Evolutionary conservation across 2,329 filamentous ascomycete species (phyloP).

Genomic region (Leptographium procerum): DNA sequence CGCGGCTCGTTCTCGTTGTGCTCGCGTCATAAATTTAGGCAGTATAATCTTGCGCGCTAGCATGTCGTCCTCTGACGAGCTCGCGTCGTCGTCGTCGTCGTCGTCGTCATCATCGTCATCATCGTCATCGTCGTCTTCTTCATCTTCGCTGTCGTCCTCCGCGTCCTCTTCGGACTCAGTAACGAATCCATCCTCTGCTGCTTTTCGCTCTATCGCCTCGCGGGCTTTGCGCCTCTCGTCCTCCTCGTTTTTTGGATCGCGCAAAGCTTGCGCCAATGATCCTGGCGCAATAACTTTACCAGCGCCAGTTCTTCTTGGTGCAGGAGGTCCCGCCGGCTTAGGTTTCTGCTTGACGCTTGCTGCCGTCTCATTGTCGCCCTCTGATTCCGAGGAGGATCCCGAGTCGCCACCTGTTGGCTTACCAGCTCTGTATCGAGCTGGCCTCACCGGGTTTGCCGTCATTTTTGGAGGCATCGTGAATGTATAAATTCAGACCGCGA

Average conservation of each 20-base stretch:
- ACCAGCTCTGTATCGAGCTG: constrained; percentile 74
- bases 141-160: constrained; percentile 27
- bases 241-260: constrained; percentile 26
- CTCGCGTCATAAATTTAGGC: constrained; percentile 53
- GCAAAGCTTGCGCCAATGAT: constrained; percentile 14
- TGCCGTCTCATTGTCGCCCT: constrained; percentile 13
- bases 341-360: constrained; percentile 23
- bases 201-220: constrained; percentile 34
- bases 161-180: constrained; percentile 41
- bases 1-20: constrained; percentile 29
- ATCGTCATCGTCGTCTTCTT: constrained; percentile 41
- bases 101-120: constrained; percentile 39
- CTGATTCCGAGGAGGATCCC: constrained; percentile 38
- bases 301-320: constrained; percentile 45
- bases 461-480: constrained; percentile 60
- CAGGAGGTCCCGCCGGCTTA: constrained; percentile 14
- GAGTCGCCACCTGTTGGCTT: constrained; percentile 52
- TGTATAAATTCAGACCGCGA: not conserved
- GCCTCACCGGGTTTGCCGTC: constrained; percentile 79
- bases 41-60: constrained; percentile 49
- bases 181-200: constrained; percentile 51
- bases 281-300: constrained; percentile 35
- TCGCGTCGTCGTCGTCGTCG: constrained; percentile 25
- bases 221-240: constrained; percentile 33
- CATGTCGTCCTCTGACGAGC: constrained; percentile 42